These are phyloP conservation scores for Sphagnum tenellum DNA, from an alignment of 225 moss, liverwort and hornwort species.

Conservation along the genomic window DNA sequence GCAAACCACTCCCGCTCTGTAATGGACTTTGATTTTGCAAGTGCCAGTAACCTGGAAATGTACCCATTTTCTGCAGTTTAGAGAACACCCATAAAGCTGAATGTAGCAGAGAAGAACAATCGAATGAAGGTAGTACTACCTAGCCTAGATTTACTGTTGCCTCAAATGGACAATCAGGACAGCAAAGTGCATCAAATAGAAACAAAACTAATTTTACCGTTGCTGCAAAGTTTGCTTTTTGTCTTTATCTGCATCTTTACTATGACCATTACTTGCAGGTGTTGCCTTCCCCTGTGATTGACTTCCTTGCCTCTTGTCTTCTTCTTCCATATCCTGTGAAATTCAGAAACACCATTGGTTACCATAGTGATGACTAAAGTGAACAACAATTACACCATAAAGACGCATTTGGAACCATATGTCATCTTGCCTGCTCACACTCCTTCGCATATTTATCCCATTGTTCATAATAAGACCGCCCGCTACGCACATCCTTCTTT, in stretches of 20 bases:
- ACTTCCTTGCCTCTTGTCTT: not conserved
- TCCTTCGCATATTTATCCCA: constrained; percentile 26
- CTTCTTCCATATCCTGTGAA: constrained; percentile 2
- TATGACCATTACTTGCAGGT: constrained; percentile 4
- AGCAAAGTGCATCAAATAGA: too few species aligned
- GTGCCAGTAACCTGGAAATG: constrained; percentile 14
- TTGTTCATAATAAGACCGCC: constrained; percentile 20
- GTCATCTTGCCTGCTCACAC: constrained; percentile 16
- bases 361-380: too few species aligned
- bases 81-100: too few species aligned
- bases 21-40: constrained; percentile 30
- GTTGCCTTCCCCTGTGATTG: not conserved
- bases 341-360: too few species aligned
- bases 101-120: not conserved
- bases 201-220: not conserved
- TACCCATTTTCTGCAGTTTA: too few species aligned
- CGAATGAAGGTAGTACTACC: not conserved
- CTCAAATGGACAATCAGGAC: not conserved
- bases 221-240: constrained; percentile 6
- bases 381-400: too few species aligned
- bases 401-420: too few species aligned
- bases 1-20: constrained; percentile 44
- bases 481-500: constrained; percentile 20
- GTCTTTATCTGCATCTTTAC: not conserved
- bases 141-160: not conserved